phyloP scores from a whole-genome alignment of 1,139 yeast species.

The Yamadazyma dushanensis region DNA sequence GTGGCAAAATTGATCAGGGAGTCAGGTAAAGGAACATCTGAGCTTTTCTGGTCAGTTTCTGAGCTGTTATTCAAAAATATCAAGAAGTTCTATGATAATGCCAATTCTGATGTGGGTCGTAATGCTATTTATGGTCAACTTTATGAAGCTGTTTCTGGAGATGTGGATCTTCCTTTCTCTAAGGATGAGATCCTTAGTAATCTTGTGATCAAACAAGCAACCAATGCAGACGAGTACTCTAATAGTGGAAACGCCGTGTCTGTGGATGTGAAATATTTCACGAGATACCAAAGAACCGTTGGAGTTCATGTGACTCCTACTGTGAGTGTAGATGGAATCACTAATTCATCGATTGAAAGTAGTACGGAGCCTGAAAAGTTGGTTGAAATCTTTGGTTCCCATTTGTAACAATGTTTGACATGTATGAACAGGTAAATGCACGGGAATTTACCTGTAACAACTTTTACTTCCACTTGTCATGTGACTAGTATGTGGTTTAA shows the following conservation, averaged over 20 bases:
- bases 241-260: slow-evolving; percentile 63
- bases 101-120: slow-evolving; percentile 54
- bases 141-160: slow-evolving; percentile 48
- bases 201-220: slow-evolving; percentile 27
- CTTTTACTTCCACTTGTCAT: too few relatives aligned
- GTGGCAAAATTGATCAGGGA: slow-evolving; percentile 60
- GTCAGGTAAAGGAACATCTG: slow-evolving; percentile 21
- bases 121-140: slow-evolving; percentile 57
- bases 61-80: slow-evolving; percentile 54
- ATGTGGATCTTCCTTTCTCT: slow-evolving; percentile 36
- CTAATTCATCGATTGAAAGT: slow-evolving; percentile 37
- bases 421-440: too few relatives aligned
- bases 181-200: slow-evolving; percentile 36
- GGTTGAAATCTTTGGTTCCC: slow-evolving; percentile 26
- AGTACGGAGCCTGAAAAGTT: slow-evolving; percentile 36
- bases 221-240: slow-evolving; percentile 25
- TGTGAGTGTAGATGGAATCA: slow-evolving; percentile 68
- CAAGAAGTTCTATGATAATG: slow-evolving; percentile 60
- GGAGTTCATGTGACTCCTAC: slow-evolving; percentile 90
- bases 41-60: slow-evolving; percentile 63
- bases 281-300: slow-evolving; percentile 70
- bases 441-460: too few relatives aligned
- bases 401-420: slow-evolving; percentile 8
- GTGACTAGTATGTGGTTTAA: too few relatives aligned
- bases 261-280: slow-evolving; percentile 69